phyloP scores from a whole-genome alignment of 208 protist species.

The Vickermania spadyakhi region DNA sequence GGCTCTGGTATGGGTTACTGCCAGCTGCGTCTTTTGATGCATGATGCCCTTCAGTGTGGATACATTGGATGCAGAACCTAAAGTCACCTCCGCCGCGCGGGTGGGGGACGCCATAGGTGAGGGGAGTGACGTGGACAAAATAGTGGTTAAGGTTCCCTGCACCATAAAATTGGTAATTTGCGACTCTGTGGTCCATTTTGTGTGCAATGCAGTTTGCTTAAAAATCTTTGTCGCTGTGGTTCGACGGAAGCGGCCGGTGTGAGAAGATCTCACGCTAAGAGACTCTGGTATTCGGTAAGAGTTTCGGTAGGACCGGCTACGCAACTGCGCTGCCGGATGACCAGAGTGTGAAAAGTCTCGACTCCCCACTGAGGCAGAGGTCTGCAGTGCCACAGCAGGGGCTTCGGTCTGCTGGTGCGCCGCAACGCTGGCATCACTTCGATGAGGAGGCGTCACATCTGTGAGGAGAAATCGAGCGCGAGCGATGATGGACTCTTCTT shows the following conservation, averaged over 20 bases:
- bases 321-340: neutral
- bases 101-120: neutral
- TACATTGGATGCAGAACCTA: neutral
- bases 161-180: neutral
- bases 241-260: no score
- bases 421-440: slow-evolving; percentile 32
- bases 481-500: slow-evolving; percentile 41
- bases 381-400: slow-evolving; percentile 19
- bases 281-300: neutral
- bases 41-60: neutral
- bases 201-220: neutral
- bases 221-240: neutral
- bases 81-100: neutral
- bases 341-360: neutral
- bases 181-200: neutral
- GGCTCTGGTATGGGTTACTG: neutral
- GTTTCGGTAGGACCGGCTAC: slow-evolving; percentile 1
- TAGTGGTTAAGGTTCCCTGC: neutral
- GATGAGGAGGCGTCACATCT: slow-evolving; percentile 48
- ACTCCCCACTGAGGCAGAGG: neutral
- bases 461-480: slow-evolving; percentile 64
- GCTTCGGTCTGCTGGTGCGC: slow-evolving; percentile 71
- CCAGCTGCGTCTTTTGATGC: neutral
- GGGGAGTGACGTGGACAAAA: neutral
- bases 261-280: no score